A percentile compares a stretch with the other conserved stretches of the same genome.
These are phyloP conservation scores for Paramecium primaurelia DNA, from an alignment of 73 alveolate species.

Conservation along the genomic window DNA sequence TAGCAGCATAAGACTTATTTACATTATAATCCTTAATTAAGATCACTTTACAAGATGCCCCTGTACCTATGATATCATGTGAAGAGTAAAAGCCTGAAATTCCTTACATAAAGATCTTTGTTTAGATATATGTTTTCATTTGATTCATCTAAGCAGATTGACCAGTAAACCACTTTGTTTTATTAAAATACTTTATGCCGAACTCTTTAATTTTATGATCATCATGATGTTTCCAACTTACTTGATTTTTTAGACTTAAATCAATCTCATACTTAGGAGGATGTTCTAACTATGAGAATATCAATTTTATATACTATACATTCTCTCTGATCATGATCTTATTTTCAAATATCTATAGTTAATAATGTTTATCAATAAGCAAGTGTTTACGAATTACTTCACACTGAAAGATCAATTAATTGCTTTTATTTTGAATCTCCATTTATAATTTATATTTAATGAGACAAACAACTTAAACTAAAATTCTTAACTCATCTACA, in stretches of 20 bases:
- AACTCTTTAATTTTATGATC: neutral
- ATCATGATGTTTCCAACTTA: neutral
- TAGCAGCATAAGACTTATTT: neutral
- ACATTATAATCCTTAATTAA: neutral
- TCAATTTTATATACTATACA: neutral
- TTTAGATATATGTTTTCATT: neutral
- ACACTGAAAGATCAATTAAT: neutral
- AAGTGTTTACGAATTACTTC: neutral
- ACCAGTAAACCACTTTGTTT: conserved; percentile 8
- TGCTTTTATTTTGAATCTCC: neutral
- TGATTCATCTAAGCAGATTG: neutral
- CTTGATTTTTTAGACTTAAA: neutral
- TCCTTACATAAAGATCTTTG: neutral
- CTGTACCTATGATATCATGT: neutral
- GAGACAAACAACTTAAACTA: neutral
- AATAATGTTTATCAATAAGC: neutral
- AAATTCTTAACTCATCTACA: neutral
- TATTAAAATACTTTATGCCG: neutral
- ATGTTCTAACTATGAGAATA: neutral
- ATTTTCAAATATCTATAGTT: neutral
- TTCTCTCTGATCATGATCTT: neutral
- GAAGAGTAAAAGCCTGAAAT: neutral
- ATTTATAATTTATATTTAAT: neutral
- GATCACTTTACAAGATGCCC: conserved; percentile 30
- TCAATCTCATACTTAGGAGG: neutral